Evolutionary conservation across 768 basidiomycete genomes (phyloP), one percentile per base, ranked within the genome.

Genomic region (Mycena leptocephala): DNA sequence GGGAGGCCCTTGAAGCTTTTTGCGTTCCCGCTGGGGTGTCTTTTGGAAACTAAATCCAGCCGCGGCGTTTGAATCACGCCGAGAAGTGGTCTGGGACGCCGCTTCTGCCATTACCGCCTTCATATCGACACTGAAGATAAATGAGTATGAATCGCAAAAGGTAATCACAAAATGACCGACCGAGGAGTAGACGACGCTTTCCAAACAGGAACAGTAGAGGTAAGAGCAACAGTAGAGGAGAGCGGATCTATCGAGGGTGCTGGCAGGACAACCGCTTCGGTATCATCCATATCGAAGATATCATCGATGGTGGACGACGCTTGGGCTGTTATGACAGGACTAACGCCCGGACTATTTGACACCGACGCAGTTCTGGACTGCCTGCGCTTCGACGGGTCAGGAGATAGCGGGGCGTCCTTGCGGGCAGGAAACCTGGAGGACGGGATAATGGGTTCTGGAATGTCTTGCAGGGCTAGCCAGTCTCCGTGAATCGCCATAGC

Each of bases 61-160:
- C 13, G 48, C 67, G 11, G 30, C 58, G 30, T 33, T 32, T 22
- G 77, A 43, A 41, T 70, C 64, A 77, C 55, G 77, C 67, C 33
- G 78, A 59, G 41, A 79, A 75, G 53, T 55, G 59, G 24, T 61
- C 18, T 18, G 69, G 28, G 26, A 72, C 3, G 88, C 92, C 1
- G 93, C 90, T 83, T 97, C 97, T 0, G 94, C 95, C 91, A 99
- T 96, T 72, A 99, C 91, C 20, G 91, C 85, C 79, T 94, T 95
- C 90, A 99, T 93, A 81, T 98, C 95, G 16, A 93, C 91, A 28
- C 95, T 97, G 75, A 51, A n/a, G 46, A 70, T 78, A 41, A 20
- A 62, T 72, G 46, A 30, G 75, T 80, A 61, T 13, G 24, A 72
- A 7, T 5, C 4, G 65, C 76, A 39, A 78, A 32, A 22, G 68